Conservation (phyloP, 1,284 basidiomycete genomes). For the Cryptococcus wingfieldii region DNA sequence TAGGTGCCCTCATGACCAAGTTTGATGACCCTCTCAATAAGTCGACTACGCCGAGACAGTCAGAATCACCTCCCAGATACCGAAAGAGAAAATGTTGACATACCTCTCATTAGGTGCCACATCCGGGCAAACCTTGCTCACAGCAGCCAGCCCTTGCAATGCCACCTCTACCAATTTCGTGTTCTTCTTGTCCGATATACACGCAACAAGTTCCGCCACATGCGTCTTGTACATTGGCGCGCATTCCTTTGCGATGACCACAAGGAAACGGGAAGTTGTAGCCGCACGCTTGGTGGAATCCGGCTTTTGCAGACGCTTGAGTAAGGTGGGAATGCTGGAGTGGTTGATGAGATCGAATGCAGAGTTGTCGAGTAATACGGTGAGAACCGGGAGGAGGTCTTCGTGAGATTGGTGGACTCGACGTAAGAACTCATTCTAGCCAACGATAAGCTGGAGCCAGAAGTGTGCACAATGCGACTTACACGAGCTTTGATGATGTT, state of each 20-base stretch:
- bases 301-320: constrained; percentile 56
- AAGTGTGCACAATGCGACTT: constrained; percentile 26
- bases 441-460: constrained; percentile 1
- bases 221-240: constrained; percentile 72
- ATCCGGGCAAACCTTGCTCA: constrained; percentile 59
- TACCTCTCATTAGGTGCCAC: constrained; percentile 64
- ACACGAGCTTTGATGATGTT: constrained; percentile 73
- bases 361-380: constrained; percentile 65
- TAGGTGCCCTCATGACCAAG: constrained; percentile 62
- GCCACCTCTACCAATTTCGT: constrained; percentile 61
- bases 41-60: constrained; percentile 52
- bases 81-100: constrained; percentile 34
- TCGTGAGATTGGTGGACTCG: constrained; percentile 68
- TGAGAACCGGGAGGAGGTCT: constrained; percentile 64
- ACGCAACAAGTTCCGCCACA: constrained; percentile 66
- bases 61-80: not conserved
- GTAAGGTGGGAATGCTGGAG: constrained; percentile 74
- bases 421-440: constrained; percentile 68
- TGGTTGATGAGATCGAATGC: constrained; percentile 74
- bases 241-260: constrained; percentile 69
- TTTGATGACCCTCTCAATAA: constrained; percentile 63
- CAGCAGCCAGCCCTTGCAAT: constrained; percentile 68
- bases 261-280: constrained; percentile 44
- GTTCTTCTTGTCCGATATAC: constrained; percentile 64
- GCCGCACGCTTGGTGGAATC: constrained; percentile 14